Evolutionary conservation across 495 filamentous ascomycete species (phyloP).

Genomic region (Lineolata rhizophorae): DNA sequence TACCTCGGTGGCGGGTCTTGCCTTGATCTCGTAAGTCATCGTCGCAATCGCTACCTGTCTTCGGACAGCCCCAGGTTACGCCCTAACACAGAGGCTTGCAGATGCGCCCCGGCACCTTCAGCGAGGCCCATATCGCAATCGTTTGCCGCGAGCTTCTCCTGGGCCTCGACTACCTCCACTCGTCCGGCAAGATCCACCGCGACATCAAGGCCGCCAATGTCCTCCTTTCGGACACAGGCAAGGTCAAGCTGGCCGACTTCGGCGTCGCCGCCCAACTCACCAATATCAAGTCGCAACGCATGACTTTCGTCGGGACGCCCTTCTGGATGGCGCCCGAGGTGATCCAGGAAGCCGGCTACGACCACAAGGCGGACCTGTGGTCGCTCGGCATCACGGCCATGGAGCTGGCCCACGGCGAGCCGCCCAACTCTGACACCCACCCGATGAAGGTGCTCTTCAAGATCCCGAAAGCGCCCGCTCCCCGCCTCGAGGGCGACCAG

Average conservation of each 20-base stretch:
- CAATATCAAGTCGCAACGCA: conserved; percentile 93
- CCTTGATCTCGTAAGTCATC: conserved; percentile 49
- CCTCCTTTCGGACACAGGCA: conserved; percentile 64
- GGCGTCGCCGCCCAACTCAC: conserved; percentile 91
- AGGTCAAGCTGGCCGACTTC: conserved; percentile 94
- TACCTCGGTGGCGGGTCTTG: conserved; percentile 86
- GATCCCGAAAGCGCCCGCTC: conserved; percentile 80
- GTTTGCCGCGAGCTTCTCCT: conserved; percentile 78
- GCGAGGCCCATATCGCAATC: conserved; percentile 81
- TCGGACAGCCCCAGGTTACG: background rate
- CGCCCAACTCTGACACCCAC: conserved; percentile 73
- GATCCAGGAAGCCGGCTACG: conserved; percentile 89
- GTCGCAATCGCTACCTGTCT: background rate
- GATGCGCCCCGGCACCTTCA: conserved; percentile 83
- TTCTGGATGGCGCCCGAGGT: conserved; percentile 99
- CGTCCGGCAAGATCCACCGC: conserved; percentile 78
- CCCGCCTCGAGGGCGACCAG: conserved; percentile 58
- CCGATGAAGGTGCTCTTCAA: conserved; percentile 98
- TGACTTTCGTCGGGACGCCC: conserved; percentile 96
- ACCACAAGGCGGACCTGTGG: conserved; percentile 97
- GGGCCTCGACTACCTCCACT: conserved; percentile 87
- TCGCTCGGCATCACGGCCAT: conserved; percentile 91
- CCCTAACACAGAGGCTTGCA: too few relatives aligned
- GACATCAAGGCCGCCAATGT: conserved; percentile 77
- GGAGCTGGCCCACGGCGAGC: conserved; percentile 81